Evolutionary conservation across 257 asterid genomes (phyloP).

Genomic region (Przewalskia tangutica): DNA sequence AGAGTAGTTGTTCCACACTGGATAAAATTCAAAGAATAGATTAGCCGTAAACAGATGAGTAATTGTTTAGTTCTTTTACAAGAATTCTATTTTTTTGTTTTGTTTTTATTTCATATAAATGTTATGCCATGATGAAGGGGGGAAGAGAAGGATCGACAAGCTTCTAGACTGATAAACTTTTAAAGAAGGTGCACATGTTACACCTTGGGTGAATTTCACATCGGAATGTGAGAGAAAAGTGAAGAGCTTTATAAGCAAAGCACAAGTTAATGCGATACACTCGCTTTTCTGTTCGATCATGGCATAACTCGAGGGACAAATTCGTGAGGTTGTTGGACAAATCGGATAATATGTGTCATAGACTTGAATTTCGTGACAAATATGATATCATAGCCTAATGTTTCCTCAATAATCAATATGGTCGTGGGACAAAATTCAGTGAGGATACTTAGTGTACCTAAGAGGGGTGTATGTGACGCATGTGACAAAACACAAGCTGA

Average conservation of each 20-base stretch:
- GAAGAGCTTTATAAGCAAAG: background rate
- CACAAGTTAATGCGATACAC: background rate
- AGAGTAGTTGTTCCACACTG: too few relatives aligned
- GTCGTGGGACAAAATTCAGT: background rate
- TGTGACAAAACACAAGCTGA: too few relatives aligned
- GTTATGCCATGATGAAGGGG: too few relatives aligned
- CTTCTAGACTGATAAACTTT: too few relatives aligned
- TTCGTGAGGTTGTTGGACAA: background rate
- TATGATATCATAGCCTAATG: background rate
- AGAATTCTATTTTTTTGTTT: conserved; percentile 15
- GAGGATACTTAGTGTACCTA: background rate
- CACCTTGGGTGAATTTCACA: too few relatives aligned
- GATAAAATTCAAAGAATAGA: too few relatives aligned
- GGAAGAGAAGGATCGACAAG: too few relatives aligned
- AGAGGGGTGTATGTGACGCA: too few relatives aligned
- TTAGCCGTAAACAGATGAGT: background rate
- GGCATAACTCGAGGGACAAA: background rate
- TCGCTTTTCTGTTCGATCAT: background rate
- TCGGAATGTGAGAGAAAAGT: too few relatives aligned
- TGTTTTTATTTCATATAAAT: background rate
- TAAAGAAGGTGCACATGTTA: too few relatives aligned
- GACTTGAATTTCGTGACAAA: background rate
- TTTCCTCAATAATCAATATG: background rate
- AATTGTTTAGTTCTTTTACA: conserved; percentile 1
- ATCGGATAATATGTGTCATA: background rate